Conservation (phyloP, 1,139 yeast species). For the Saccharomyces pastorianus region DNA sequence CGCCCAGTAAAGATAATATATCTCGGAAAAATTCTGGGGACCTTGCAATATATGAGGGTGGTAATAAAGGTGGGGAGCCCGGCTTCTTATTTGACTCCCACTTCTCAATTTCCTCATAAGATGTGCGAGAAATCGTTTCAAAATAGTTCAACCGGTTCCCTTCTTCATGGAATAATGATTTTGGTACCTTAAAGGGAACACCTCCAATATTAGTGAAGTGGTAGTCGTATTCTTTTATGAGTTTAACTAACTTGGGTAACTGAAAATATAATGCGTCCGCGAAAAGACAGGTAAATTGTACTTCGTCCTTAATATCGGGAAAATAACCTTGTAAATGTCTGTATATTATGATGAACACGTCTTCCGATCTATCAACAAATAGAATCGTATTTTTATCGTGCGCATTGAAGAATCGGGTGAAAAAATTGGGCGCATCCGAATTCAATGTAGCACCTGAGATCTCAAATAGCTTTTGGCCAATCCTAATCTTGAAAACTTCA, state of each 20-base stretch:
- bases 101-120: slow-evolving; percentile 40
- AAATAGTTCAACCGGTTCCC: slow-evolving; percentile 76
- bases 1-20: slow-evolving; percentile 47
- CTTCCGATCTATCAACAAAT: slow-evolving; percentile 64
- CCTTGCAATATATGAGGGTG: slow-evolving; percentile 46
- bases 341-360: slow-evolving; percentile 54
- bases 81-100: slow-evolving; percentile 37
- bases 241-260: slow-evolving; percentile 44
- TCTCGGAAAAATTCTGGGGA: slow-evolving; percentile 52
- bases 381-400: slow-evolving; percentile 29
- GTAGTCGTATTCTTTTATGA: slow-evolving; percentile 42
- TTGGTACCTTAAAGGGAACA: slow-evolving; percentile 48
- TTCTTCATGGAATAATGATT: slow-evolving; percentile 40
- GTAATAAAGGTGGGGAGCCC: slow-evolving; percentile 65
- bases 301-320: slow-evolving; percentile 48
- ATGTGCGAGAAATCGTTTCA: slow-evolving; percentile 46
- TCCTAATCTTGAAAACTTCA: slow-evolving; percentile 58
- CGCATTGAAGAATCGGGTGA: slow-evolving; percentile 19
- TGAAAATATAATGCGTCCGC: slow-evolving; percentile 65
- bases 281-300: slow-evolving; percentile 51
- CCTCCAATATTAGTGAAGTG: slow-evolving; percentile 58
- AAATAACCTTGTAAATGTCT: slow-evolving; percentile 71
- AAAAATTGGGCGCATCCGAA: slow-evolving; percentile 55
- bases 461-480: slow-evolving; percentile 52
- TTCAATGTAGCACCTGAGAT: slow-evolving; percentile 74